Conservation (phyloP, 805 yeast genomes). For the Lachancea kluyveri region DNA sequence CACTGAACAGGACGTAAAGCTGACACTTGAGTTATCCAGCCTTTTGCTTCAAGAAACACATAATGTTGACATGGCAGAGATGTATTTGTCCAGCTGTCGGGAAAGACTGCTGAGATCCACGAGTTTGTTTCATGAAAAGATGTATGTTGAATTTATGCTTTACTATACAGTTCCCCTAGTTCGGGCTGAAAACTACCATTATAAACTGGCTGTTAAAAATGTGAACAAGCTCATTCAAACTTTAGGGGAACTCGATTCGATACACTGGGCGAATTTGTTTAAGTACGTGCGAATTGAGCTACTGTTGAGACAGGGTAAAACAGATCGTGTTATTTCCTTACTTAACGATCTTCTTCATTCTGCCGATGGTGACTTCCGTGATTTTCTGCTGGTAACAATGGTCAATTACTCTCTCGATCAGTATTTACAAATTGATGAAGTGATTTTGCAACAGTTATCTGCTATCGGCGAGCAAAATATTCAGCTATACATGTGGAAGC, state of each 20-base stretch:
- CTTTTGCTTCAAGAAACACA: constrained; percentile 27
- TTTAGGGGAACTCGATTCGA: constrained; percentile 2
- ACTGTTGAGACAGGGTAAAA: not conserved
- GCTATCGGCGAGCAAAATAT: constrained; percentile 9
- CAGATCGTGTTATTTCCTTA: constrained; percentile 1
- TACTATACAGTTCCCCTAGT: constrained; percentile 16
- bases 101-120: constrained; percentile 21
- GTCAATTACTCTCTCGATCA: constrained; percentile 16
- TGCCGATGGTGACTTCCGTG: constrained; percentile 3
- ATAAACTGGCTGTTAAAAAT: constrained; percentile 21
- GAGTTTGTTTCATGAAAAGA: constrained; percentile 13
- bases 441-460: constrained; percentile 4
- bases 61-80: constrained; percentile 25
- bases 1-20: constrained; percentile 22
- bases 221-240: constrained; percentile 6
- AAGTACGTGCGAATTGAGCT: constrained; percentile 6
- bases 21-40: constrained; percentile 23
- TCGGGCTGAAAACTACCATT: constrained; percentile 15
- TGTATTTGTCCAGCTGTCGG: constrained; percentile 19
- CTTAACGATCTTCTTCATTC: constrained; percentile 2
- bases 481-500: constrained; percentile 21
- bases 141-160: constrained; percentile 20
- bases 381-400: constrained; percentile 7
- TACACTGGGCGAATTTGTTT: constrained; percentile 8
- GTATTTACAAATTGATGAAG: constrained; percentile 11